Evolutionary conservation across 2,329 filamentous ascomycete species (phyloP), one percentile per base, ranked within the genome.

Genomic region (Epichloe scottii): DNA sequence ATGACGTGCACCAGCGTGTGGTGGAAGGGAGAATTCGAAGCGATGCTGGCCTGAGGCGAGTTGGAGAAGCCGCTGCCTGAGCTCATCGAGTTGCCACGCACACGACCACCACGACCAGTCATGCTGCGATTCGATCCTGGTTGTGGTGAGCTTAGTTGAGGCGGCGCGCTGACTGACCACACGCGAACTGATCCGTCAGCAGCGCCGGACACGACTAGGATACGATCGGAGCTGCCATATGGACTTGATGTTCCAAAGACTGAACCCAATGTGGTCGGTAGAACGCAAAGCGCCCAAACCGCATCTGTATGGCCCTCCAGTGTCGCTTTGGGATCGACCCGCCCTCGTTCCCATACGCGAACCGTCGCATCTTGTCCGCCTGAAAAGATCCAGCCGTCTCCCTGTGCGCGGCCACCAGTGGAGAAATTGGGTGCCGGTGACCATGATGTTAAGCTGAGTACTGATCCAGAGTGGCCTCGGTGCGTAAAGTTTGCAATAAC

Each of bases 311-410:
- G 93, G 1, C 90, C 91, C 58, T 96, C 89, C 4, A 98, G 74
- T 0, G 89, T 95, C 2, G 89, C 89, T 68, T 97, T 97, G 7
- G 93, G 89, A 63, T 97, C 93, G 34, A 98, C 89, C 45, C 91
- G 77, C 30, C 91, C 91, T 48, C 90, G 81, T 67, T 98, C 91
- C 93, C 93, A 98, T 0, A 98, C 89, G 33, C 90, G 82, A 38
- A 98, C 83, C 6, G 89, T 95, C 17, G 87, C 82, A 67, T 98
- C 93, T 65, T 96, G 89, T 4, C 93, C 93, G 54, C 93, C 93
- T 5, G 91, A 97, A 68, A 98, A 98, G 57, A 98, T 90, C 93
- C 93, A 98, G 30, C 93, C 93, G 60, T 97, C 93, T 34, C 91
- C 91, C 59, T 86, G 82, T 7, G 87, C 88, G 55, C 90, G 82